Evolutionary conservation across 257 asterid genomes (phyloP).

Genomic region (Capsicum rhomboideum): DNA sequence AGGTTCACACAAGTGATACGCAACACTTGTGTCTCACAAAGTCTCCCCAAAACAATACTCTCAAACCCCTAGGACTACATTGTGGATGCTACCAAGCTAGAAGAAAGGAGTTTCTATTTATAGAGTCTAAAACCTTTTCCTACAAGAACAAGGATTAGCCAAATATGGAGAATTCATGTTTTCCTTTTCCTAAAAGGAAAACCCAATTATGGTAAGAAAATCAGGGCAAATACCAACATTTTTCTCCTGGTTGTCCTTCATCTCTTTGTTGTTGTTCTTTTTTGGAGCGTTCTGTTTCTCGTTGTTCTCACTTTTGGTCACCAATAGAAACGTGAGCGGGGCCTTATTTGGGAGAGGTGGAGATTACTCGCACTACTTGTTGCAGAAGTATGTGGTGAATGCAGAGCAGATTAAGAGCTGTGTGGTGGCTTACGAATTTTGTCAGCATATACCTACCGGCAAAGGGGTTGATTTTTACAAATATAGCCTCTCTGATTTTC

Average conservation of each 20-base stretch:
- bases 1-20: too few species aligned
- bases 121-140: too few species aligned
- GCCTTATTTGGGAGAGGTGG: slow-evolving; percentile 48
- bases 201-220: too few species aligned
- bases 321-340: slow-evolving; percentile 33
- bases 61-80: too few species aligned
- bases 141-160: too few species aligned
- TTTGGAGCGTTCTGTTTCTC: slow-evolving; percentile 30
- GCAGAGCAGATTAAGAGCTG: slow-evolving; percentile 46
- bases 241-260: slow-evolving; percentile 41
- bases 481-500: slow-evolving; percentile 18
- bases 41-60: too few species aligned
- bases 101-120: too few species aligned
- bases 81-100: too few species aligned
- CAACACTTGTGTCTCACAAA: too few species aligned
- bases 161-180: too few species aligned
- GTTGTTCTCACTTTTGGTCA: slow-evolving; percentile 42
- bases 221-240: too few species aligned
- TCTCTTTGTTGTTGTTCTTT: slow-evolving; percentile 21
- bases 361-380: slow-evolving; percentile 45
- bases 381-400: slow-evolving; percentile 46
- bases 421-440: slow-evolving; percentile 26
- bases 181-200: too few species aligned
- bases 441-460: slow-evolving; percentile 9
- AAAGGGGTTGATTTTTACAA: slow-evolving; percentile 8